Base-by-base conservation (phyloP, 176 grass and related monocot species). In the Dendrocalamus sinicus region DNA sequence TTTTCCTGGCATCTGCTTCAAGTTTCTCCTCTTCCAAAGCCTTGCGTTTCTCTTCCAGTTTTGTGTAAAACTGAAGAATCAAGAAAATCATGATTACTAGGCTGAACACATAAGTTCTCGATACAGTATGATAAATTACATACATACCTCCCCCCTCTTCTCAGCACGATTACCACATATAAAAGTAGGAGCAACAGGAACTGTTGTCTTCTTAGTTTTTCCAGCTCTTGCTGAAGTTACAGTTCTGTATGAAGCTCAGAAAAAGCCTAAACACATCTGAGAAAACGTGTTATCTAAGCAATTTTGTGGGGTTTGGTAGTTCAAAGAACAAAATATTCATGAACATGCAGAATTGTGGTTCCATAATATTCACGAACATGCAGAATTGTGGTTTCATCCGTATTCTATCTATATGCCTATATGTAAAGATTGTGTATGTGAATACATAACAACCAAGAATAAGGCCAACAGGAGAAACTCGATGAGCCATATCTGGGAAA, bases 21-120 rank as follows among this genome's bases (percentile, higher is more conserved):
- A 92, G 70, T 74, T 72, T 92, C 83, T 95, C 93, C 78, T 85
- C 86, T 87, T 95, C 93, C 80, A 95, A 80, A 84, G 93, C 90
- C 76, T 95, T 89, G 39, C 87, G 85, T 32, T 95, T 95, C 47
- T 95, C 93, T 92, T 92, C 93, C 83, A 95, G 57, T 86, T 95
- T 95, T 86, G 93, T 84, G 80, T 95, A 95, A 53, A 90, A 95
- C 93, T 95, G 65, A 67, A 81, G 26, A 88, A 88, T 19, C 0
- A 59, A 80, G 4, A 55, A 51, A 70, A 54, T 5, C 80, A 54
- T 70, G 9, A 72, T 88, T 51, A 52, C 54, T 76, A 75, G 3
- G 40, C 26, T 60, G 1, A 28, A n/a, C 57, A 59, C 51, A 67
- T 40, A 79, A 80, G 9, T 67, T 57, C 17, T 43, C 44, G 4